Base-by-base conservation (phyloP, 371 early-diverging fungal genomes). In the Capillidium heterosporum region DNA sequence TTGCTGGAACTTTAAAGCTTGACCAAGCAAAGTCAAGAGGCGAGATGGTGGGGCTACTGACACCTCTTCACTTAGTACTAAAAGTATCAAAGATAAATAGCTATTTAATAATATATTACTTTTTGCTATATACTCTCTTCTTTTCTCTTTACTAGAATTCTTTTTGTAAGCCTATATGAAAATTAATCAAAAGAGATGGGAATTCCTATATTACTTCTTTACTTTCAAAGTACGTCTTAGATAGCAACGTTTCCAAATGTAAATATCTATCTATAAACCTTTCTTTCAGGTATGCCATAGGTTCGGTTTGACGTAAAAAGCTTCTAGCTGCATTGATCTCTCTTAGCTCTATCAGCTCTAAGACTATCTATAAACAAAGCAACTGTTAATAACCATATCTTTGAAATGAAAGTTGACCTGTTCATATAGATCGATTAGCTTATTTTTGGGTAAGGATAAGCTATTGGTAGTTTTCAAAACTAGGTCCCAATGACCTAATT, bases 271-370 rank as follows among this genome's bases (percentile, higher is more conserved):
- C 91, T 0, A 86, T 82, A 49, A 78, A 73, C 4, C 67, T 65
- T 23, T 85, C 80, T 29, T 77, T 69, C 51, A 93, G 64, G 17
- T 77, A 49, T 56, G 85, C 76, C 78, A 93, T 81, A 2, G 88
- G 82, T 44, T 87, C 87, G 0, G 91, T 91, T 55, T 88, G 87
- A 43, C 94, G 71, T 48, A 94, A 67, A 29, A 95, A 66, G 1
- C 84, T 78, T 43, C 90, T 67, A 1, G 94, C 96, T 26, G 91
- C 87, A 19, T 76, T 78, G 5, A 84, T 60, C 64, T 95, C 92
- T 15, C 77, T 68, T 61, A 77, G 66, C 60, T 95, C 96, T 8
- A 82, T 71, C 26, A 94, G 67, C 56, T 95, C 96, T 32, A 91
- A 63, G 11, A 84, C 70, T 39, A 92, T 81, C 84, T 87, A 63